Conservation (phyloP, 495 filamentous ascomycete genomes). For the Diplogelasinospora grovesii region DNA sequence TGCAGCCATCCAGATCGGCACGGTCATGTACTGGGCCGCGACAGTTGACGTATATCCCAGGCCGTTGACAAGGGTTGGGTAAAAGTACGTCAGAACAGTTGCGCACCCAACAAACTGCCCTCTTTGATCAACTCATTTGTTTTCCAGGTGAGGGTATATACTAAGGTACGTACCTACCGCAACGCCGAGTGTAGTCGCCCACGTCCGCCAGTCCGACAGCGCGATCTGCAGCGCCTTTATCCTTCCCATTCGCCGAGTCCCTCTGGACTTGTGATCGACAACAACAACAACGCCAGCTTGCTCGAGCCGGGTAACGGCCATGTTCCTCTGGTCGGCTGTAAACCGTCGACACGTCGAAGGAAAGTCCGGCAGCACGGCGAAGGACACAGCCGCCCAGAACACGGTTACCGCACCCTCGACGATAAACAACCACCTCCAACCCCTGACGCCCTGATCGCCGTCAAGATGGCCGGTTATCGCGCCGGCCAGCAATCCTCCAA, state of each 20-base stretch:
- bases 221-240: not conserved
- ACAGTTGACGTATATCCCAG: slow-evolving; percentile 38
- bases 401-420: slow-evolving; percentile 51
- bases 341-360: slow-evolving; percentile 56
- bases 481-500: slow-evolving; percentile 43
- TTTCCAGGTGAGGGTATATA: no score
- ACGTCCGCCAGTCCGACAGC: slow-evolving; percentile 6
- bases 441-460: slow-evolving; percentile 40
- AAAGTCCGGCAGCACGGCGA: slow-evolving; percentile 50
- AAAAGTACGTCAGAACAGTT: slow-evolving; percentile 44
- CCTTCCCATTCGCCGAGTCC: not conserved
- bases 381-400: slow-evolving; percentile 30
- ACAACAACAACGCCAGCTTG: slow-evolving; percentile 12
- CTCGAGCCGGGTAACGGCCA: slow-evolving; percentile 27
- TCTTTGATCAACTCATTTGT: no score
- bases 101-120: slow-evolving; percentile 31
- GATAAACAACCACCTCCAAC: slow-evolving; percentile 47
- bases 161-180: no score
- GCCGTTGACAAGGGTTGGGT: slow-evolving; percentile 43
- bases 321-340: slow-evolving; percentile 45
- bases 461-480: slow-evolving; percentile 47
- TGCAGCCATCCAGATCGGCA: slow-evolving; percentile 36
- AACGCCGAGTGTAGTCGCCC: no score
- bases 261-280: not conserved
- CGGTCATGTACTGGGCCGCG: slow-evolving; percentile 35